Conservation (phyloP, 257 asterid genomes). For the Oldenlandia corymbosa region DNA sequence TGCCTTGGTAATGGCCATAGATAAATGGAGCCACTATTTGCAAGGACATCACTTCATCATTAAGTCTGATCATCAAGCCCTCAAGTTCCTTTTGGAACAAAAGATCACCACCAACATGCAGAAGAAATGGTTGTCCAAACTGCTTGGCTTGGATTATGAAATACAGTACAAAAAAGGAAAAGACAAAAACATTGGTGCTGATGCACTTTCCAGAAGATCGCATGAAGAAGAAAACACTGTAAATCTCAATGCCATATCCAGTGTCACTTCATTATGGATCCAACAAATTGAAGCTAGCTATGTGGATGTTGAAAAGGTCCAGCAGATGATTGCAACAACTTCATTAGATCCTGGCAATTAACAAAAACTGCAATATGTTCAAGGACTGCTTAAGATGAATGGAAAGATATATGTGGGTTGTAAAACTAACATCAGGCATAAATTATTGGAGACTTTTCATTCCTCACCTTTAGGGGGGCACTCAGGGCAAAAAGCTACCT, state of each 20-base stretch:
- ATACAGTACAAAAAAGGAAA: not conserved
- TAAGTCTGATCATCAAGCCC: not conserved
- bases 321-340: too few species aligned
- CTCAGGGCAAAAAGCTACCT: not conserved
- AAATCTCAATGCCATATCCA: not conserved
- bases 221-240: too few species aligned
- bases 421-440: not conserved
- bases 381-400: too few species aligned
- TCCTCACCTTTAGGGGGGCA: not conserved
- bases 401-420: not conserved
- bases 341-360: too few species aligned
- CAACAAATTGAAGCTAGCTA: too few species aligned
- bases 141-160: not conserved
- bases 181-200: not conserved
- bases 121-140: not conserved
- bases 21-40: not conserved
- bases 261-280: too few species aligned
- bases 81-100: not conserved
- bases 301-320: too few species aligned
- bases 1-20: not conserved
- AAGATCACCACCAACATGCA: not conserved
- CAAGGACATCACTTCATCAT: not conserved
- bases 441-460: not conserved
- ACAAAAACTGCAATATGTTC: too few species aligned
- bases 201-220: not conserved